Base-by-base conservation (phyloP, 2,329 filamentous ascomycete genomes). In the Catunica adiposa region DNA sequence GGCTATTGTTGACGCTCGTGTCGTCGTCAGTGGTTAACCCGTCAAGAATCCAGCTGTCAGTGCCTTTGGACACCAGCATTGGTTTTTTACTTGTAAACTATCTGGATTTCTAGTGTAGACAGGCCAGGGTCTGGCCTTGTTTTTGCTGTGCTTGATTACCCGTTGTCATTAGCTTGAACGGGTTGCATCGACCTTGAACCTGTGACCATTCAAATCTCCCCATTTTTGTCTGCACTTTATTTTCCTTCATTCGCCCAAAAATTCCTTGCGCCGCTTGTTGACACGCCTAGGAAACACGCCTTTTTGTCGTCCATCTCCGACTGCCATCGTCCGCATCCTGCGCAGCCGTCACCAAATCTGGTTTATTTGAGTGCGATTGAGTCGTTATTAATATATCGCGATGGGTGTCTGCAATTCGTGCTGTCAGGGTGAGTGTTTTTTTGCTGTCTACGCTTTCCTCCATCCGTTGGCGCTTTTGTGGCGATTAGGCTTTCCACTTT, bases 401-500 rank as follows among this genome's bases (percentile, higher is more conserved):
- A 83, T 83, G 80, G 79, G 73, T 70, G 77, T 76, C 69, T 74
- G 73, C 68, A 79, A 76, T 61, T 79, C 76, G 62, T 82, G 79
- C 71, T 82, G 78, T 68, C 76, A 75, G 66, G 69, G 69, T 70
- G 61, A 47, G 63, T 59, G 34, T 20, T 48, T 25, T 46, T 7
- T 48, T 48, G 29, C 29, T 34, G 29, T 11, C 11, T 34, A 34
- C 26, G 23, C 22, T 23, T 44, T 14, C 5, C 20, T 15, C 11
- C 15, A 34, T 26, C 48, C 8, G 6, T 38, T 20, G 29, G n/a
- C 20, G 7, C 25, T 8, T 7, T 22, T 26, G 26, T 51, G 29
- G 26, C 26, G n/a, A 51, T 46, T 34, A 17, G 25, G 29, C 25
- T 37, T 26, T 17, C 8, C 47, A 37, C 38, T 48, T 48, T 23